Base-by-base conservation (phyloP, 2,329 filamentous ascomycete genomes). In the Calonectria montana region DNA sequence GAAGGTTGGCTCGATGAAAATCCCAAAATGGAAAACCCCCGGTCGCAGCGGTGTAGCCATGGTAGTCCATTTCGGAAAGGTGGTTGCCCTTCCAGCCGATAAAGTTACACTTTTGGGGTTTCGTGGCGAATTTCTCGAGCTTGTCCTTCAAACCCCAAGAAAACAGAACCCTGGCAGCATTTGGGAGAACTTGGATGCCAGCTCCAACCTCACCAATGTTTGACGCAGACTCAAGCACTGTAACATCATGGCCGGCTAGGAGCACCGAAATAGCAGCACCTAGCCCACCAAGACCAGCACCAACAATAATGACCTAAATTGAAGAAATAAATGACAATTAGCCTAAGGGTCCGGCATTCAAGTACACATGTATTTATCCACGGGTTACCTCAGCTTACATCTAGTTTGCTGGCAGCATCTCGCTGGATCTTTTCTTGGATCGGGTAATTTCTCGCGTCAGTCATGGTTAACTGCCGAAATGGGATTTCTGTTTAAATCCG, bases 1-100 rank as follows among this genome's bases (percentile, higher is more conserved):
- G 84, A 41, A 87, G 84, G 74, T 88, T 86, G 45, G 86, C 86
- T 25, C 87, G 84, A 78, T 89, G 87, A n/a, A 88, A 80, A 65
- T 87, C 85, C 74, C 85, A 84, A 72, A 87, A 86, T 0, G 86
- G 86, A 41, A 73, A 73, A 0, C 74, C 72, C 31, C 76, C 74
- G 29, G 70, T 69, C 9, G 75, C 76, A 27, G 67, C 74, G 0
- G 76, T 47, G 18, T 79, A 78, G 2, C 63, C 71, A 25, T 77
- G 73, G 16, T 76, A 78, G 45, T 78, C 76, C 75, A 78, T 78
- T 16, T 75, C 75, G 0, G 75, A 73, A 45, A 79, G 74, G 21
- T 72, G 63, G 21, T 78, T 77, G 3, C 77, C 78, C 62, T 72
- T 77, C 77, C 77, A 80, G 13, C 77, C 73, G 39, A 76, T 71